phyloP scores from a whole-genome alignment of 2,329 filamentous ascomycete genomes.

The Monilinia aucupariae region DNA sequence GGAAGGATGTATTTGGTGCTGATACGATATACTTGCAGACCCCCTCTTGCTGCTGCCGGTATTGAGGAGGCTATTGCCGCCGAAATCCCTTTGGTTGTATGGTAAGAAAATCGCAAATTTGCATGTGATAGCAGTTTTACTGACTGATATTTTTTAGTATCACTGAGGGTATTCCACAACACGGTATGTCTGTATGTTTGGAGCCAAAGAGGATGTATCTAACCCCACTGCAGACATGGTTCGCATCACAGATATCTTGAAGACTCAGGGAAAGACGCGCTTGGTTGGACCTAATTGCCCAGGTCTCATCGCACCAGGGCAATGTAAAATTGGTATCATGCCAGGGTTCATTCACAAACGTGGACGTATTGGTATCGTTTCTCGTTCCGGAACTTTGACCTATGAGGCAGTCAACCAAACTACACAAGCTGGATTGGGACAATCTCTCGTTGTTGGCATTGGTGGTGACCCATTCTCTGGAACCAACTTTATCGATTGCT shows the following conservation, averaged over 20 bases:
- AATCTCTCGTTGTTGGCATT: constrained; percentile 97
- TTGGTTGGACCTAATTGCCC: constrained; percentile 98
- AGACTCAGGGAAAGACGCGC: constrained; percentile 94
- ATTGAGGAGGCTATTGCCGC: constrained; percentile 95
- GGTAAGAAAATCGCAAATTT: constrained; percentile 42
- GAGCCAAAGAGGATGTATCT: constrained; percentile 21
- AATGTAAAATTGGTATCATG: constrained; percentile 99
- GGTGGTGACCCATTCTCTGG: constrained; percentile 98
- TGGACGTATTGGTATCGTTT: constrained; percentile 97
- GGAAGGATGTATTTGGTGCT: constrained; percentile 15
- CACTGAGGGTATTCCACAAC: constrained; percentile 95
- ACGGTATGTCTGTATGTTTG: constrained; percentile 57
- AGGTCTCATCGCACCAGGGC: constrained; percentile 87
- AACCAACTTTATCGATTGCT: constrained; percentile 99
- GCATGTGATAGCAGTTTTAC: constrained; percentile 21
- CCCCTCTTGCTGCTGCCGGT: constrained; percentile 83
- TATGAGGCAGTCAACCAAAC: constrained; percentile 99
- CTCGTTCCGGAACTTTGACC: constrained; percentile 93
- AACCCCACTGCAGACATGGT: constrained; percentile 72
- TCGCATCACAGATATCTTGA: constrained; percentile 95
- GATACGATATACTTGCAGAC: constrained; percentile 47
- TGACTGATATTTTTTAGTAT: constrained; percentile 47
- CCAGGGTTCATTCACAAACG: constrained; percentile 99
- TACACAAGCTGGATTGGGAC: constrained; percentile 90
- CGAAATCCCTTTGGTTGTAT: constrained; percentile 91